Base-by-base conservation (phyloP, 2,329 filamentous ascomycete species). In the Penicillium nordicum region DNA sequence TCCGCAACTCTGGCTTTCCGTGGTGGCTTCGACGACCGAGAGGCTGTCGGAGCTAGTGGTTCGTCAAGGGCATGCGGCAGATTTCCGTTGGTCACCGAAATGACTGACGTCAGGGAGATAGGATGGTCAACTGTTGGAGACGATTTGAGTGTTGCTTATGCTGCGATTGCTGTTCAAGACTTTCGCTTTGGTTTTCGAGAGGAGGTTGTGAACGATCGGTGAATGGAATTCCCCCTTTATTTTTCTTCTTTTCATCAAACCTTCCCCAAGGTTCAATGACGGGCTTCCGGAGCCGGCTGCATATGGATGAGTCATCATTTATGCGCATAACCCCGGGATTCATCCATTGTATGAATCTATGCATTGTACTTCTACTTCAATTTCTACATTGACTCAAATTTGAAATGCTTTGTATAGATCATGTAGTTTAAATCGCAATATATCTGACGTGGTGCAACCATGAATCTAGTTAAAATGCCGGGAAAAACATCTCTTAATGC, bases 61-160 rank as follows among this genome's bases (percentile, higher is more conserved):
- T 44, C 27, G 30, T 55, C 34, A 49, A 55, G 55, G 51, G 44
- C 44, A 56, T 56, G 42, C 53, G 48, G 53, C 47, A 51, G 32
- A 10, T 34, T 32, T 41, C 21, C 53, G 40, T 37, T 44, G 40
- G 36, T 50, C 53, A 27, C 27, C 8, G 41, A 45, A 60, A 60
- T 46, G 66, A 61, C 61, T 69, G 67, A 69, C 65, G 67, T 69
- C 66, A 69, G 60, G 59, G 21, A 27, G 34, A 43, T 46, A 14
- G 49, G 42, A 50, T 25, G 36, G 44, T 32, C 36, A 32, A 57
- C 21, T 23, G 3, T 29, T 21, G 25, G 38, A 14, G 30, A 43
- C 9, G 32, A 46, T 16, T 49, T 10, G 32, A 29, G 34, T 34
- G 18, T 9, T n/a, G 8, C 5, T 32, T 25, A 7, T 18, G 21